These are phyloP conservation scores for Hanseniaspora mollemarum DNA, from an alignment of 805 yeast species.

Conservation along the genomic window DNA sequence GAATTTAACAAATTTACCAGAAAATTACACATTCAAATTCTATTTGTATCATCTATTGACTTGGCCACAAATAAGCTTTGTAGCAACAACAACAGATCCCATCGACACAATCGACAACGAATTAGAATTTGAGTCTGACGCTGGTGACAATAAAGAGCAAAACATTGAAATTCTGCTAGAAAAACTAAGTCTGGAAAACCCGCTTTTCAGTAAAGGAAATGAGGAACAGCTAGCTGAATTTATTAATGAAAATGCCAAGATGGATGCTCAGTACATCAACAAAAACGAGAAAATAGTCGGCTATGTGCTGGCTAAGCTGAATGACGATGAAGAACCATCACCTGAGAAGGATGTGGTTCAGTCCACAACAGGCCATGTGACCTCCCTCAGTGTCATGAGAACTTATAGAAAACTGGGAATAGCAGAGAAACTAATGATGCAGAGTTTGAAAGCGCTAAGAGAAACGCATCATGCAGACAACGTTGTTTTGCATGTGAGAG, in stretches of 20 bases:
- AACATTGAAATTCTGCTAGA: conserved; percentile 9
- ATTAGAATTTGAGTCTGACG: conserved; percentile 19
- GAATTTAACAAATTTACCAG: conserved; percentile 82
- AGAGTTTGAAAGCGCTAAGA: conserved; percentile 62
- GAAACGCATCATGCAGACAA: conserved; percentile 73
- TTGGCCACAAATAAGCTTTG: conserved; percentile 97
- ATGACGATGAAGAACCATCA: conserved; percentile 73
- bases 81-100: conserved; percentile 70
- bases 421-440: conserved; percentile 85
- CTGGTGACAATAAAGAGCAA: conserved; percentile 20
- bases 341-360: conserved; percentile 46
- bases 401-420: conserved; percentile 90
- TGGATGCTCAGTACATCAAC: conserved; percentile 53
- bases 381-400: conserved; percentile 89
- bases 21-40: conserved; percentile 83
- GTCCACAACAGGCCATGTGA: conserved; percentile 69
- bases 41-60: conserved; percentile 87
- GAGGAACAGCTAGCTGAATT: conserved; percentile 6
- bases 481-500: conserved; percentile 86
- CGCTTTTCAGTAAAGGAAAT: conserved; percentile 18
- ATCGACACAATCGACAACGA: conserved; percentile 24
- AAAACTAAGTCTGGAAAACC: conserved; percentile 21
- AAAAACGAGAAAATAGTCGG: conserved; percentile 82
- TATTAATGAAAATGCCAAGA: conserved; percentile 28
- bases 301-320: conserved; percentile 91